Evolutionary conservation across 768 basidiomycete genomes (phyloP).

Genomic region (Lanmaoa rubissima): DNA sequence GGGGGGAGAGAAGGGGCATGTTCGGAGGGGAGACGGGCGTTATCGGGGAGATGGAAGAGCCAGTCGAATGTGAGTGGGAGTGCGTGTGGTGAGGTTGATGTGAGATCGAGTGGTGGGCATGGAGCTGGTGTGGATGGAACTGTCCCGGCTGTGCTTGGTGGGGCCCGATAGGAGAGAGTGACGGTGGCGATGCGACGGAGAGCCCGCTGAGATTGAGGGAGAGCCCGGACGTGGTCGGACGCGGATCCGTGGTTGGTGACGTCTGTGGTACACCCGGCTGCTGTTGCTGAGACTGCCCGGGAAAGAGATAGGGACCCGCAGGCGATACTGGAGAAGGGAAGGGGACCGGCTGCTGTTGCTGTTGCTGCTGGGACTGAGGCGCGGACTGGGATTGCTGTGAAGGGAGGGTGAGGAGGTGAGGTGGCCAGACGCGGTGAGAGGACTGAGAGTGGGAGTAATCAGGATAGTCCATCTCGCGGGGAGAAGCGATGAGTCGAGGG

Average conservation of each 20-base stretch:
- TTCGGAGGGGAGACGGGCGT: conserved; percentile 56
- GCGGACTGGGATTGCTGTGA: neutral
- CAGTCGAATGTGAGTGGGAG: conserved; percentile 21
- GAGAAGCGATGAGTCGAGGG: neutral
- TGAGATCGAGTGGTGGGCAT: conserved; percentile 49
- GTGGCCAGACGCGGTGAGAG: conserved; percentile 25
- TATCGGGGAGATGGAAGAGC: conserved; percentile 44
- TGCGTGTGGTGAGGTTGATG: conserved; percentile 18
- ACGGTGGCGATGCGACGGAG: conserved; percentile 63
- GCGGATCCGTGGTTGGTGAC: conserved; percentile 13
- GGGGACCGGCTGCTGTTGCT: conserved; percentile 1
- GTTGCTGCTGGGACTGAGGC: neutral
- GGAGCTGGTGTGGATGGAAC: conserved; percentile 57
- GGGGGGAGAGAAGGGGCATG: conserved; percentile 44
- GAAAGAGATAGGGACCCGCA: conserved; percentile 20
- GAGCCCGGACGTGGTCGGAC: conserved; percentile 40
- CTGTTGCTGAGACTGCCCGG: conserved; percentile 14
- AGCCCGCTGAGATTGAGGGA: conserved; percentile 69
- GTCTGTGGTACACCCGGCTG: conserved; percentile 12
- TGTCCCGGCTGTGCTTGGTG: conserved; percentile 41
- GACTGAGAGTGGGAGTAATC: conserved; percentile 34
- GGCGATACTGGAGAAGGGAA: conserved; percentile 31
- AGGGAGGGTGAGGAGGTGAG: conserved; percentile 15
- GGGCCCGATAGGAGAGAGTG: conserved; percentile 60
- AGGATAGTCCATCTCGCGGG: conserved; percentile 22